Conservation (phyloP, 495 filamentous ascomycete genomes). For the Aspergillus hancockii region DNA sequence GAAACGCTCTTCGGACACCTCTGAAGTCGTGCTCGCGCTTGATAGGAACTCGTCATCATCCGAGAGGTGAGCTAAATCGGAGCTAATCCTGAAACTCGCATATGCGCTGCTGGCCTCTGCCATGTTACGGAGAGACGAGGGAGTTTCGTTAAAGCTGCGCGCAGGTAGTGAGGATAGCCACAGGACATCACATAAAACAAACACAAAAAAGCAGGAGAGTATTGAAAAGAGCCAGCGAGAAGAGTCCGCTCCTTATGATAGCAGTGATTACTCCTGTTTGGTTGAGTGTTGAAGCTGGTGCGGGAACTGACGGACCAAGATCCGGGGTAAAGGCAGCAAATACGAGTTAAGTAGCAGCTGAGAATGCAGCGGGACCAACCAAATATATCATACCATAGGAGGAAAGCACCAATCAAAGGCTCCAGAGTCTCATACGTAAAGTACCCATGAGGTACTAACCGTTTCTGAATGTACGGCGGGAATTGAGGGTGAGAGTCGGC, state of each 20-base stretch:
- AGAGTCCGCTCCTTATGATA: slow-evolving; percentile 15
- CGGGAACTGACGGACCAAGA: slow-evolving; percentile 14
- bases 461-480: background rate
- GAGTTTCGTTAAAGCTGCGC: slow-evolving; percentile 6
- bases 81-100: slow-evolving; percentile 20
- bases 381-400: slow-evolving; percentile 14
- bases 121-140: slow-evolving; percentile 17
- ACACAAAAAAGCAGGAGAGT: background rate
- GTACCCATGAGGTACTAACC: background rate
- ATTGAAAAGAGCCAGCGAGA: slow-evolving; percentile 5
- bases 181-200: background rate
- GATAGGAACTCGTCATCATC: slow-evolving; percentile 41
- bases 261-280: background rate
- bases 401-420: slow-evolving; percentile 21
- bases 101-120: slow-evolving; percentile 20
- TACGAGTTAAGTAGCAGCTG: background rate
- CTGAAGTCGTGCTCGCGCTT: slow-evolving; percentile 34
- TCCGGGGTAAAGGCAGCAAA: slow-evolving; percentile 16
- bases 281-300: slow-evolving; percentile 3
- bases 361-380: slow-evolving; percentile 14
- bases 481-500: background rate
- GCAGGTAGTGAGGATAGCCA: background rate
- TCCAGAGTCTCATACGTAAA: background rate
- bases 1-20: slow-evolving; percentile 15
- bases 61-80: slow-evolving; percentile 31